Conservation (phyloP, 2,329 filamentous ascomycete species). For the Clarireedia monteithiana region DNA sequence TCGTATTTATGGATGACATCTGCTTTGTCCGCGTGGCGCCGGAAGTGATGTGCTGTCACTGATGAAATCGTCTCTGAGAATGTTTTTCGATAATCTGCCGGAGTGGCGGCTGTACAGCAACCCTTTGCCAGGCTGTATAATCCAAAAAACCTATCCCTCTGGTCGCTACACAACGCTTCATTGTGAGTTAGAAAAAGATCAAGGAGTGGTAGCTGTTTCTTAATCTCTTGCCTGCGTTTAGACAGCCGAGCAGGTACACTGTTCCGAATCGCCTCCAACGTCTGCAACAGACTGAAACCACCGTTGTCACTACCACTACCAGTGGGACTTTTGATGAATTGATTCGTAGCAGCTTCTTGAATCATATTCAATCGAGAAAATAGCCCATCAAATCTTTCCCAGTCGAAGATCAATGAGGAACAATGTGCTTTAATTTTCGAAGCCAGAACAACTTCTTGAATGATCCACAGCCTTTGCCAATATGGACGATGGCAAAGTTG, state of each 20-base stretch:
- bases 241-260: conserved; percentile 3
- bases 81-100: conserved; percentile 6
- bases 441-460: conserved; percentile 9
- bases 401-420: conserved; percentile 5
- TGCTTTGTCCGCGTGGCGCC: neutral
- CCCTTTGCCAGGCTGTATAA: conserved; percentile 6
- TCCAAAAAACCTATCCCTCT: conserved; percentile 7
- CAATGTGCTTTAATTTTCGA: conserved; percentile 6
- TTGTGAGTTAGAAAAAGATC: conserved; percentile 8
- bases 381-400: conserved; percentile 2
- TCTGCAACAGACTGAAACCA: conserved; percentile 1
- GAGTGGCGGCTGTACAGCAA: conserved; percentile 4
- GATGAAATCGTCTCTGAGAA: conserved; percentile 6
- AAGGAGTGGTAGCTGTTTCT: neutral
- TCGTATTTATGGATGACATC: conserved; percentile 5
- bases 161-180: conserved; percentile 6
- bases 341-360: neutral
- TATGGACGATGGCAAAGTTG: neutral
- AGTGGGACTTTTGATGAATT: neutral
- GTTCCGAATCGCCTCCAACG: neutral
- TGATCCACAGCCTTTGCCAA: conserved; percentile 8
- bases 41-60: conserved; percentile 1
- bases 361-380: neutral
- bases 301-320: neutral
- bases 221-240: conserved; percentile 2